Base-by-base conservation (phyloP, 495 filamentous ascomycete species). In the Daldinia vernicosa region DNA sequence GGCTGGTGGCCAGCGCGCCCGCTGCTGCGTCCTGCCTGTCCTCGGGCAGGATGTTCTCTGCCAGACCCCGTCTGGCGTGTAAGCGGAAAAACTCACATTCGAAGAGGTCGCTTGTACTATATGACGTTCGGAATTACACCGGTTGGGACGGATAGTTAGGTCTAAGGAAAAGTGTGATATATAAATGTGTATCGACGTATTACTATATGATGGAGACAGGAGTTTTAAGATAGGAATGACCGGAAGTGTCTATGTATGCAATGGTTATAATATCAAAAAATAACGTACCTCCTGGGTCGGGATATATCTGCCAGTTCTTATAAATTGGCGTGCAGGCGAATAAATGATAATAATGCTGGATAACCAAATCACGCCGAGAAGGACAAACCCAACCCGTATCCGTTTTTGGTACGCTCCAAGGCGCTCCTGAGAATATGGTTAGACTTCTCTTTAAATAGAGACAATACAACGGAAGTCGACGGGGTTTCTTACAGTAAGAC, bases 241-340 rank as follows among this genome's bases (percentile, higher is more conserved):
- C 40, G 40, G 15, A 39, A 32, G 32, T 15, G 22, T 24, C 15
- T 30, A 17, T 56, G 24, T 17, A 59, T 30, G 43, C 22, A n/a
- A 56, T 14, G 17, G 33, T 17, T 27, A 45, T 43, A 19, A 32
- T 30, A 63, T 40, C 22, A 19, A 27, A 24, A 19, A 35, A 22
- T 24, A 19, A 78, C 82, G 73, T 65, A 84, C 85, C 82, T 39
- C 85, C 85, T 14, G 85, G 86, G 24, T 87, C 73, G 0, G 86
- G 86, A 52, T 85, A 80, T 33, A 88, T 86, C 68, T 88, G 86
- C 85, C 86, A 88, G 63, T 86, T 80, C 59, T 79, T 83, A 6
- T 80, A 61, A 8, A 88, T 75, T 2, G 85, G 85, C 26, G 72
- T 73, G 65, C 89, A 90, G 3, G 83, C 80, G 1, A 88, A 77